These are phyloP conservation scores for Knufia fluminis DNA, from an alignment of 2,329 filamentous ascomycete species.

Conservation along the genomic window DNA sequence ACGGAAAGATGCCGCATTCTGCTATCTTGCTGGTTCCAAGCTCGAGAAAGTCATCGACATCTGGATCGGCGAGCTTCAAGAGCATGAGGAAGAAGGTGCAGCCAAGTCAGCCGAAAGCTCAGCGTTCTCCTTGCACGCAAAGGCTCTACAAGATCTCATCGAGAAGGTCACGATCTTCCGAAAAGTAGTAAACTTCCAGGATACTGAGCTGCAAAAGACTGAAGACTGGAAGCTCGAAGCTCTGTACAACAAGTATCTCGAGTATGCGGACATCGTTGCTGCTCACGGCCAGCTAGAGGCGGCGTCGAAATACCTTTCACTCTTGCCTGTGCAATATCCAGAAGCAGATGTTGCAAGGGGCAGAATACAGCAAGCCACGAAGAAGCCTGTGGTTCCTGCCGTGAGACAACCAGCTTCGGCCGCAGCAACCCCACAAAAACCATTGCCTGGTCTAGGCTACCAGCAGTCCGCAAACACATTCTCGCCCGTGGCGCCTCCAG, in stretches of 20 bases:
- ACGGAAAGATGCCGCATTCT: conserved; percentile 89
- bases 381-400: conserved; percentile 43
- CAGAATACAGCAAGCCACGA: conserved; percentile 74
- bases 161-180: conserved; percentile 98
- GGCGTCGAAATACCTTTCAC: conserved; percentile 83
- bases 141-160: conserved; percentile 82
- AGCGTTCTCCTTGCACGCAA: conserved; percentile 84
- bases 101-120: conserved; percentile 63
- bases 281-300: conserved; percentile 77
- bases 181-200: conserved; percentile 82
- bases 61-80: conserved; percentile 82
- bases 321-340: conserved; percentile 73
- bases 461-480: conserved; percentile 29
- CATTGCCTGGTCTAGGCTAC: conserved; percentile 36
- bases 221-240: conserved; percentile 81
- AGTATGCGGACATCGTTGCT: conserved; percentile 92
- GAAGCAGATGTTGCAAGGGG: conserved; percentile 79
- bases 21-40: conserved; percentile 90
- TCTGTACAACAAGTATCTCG: conserved; percentile 89
- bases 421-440: conserved; percentile 31
- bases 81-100: conserved; percentile 67
- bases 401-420: conserved; percentile 31
- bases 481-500: conserved; percentile 18
- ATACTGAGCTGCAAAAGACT: conserved; percentile 58
- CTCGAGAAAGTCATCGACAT: conserved; percentile 93